Evolutionary conservation across 805 yeast genomes (phyloP).

Genomic region (Yamadazyma ubonensis): DNA sequence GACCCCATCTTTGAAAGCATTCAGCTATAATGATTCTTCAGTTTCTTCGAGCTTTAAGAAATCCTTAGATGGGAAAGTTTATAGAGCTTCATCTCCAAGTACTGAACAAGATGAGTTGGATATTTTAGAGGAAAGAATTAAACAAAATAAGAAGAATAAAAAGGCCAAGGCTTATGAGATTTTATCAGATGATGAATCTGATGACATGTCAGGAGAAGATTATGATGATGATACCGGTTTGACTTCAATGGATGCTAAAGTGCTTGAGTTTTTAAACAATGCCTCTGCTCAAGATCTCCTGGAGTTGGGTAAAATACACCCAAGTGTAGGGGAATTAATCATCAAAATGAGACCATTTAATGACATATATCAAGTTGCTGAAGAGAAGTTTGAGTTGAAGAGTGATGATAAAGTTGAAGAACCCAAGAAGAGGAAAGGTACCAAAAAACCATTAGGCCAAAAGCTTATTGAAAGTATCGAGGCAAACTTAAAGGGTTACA

Average conservation of each 20-base stretch:
- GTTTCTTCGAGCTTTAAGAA: slow-evolving; percentile 10
- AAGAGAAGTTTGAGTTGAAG: slow-evolving; percentile 44
- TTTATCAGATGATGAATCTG: slow-evolving; percentile 51
- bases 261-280: slow-evolving; percentile 73
- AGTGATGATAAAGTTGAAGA: slow-evolving; percentile 10
- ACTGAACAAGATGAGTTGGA: slow-evolving; percentile 34
- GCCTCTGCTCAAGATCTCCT: slow-evolving; percentile 73
- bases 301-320: slow-evolving; percentile 73
- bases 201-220: slow-evolving; percentile 48
- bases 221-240: slow-evolving; percentile 32
- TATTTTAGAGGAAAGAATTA: slow-evolving; percentile 38
- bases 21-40: slow-evolving; percentile 12
- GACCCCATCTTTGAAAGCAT: slow-evolving; percentile 10
- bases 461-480: slow-evolving; percentile 69
- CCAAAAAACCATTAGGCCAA: slow-evolving; percentile 62
- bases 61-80: slow-evolving; percentile 10
- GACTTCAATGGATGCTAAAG: slow-evolving; percentile 58
- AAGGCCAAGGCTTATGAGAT: slow-evolving; percentile 17
- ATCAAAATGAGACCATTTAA: slow-evolving; percentile 70
- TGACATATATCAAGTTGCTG: slow-evolving; percentile 57
- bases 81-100: slow-evolving; percentile 7
- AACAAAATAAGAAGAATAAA: slow-evolving; percentile 28
- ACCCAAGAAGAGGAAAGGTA: slow-evolving; percentile 36
- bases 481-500: slow-evolving; percentile 77
- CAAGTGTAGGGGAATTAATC: slow-evolving; percentile 61